Evolutionary conservation across 257 asterid genomes (phyloP).

Genomic region (Solanum gandarillasii): DNA sequence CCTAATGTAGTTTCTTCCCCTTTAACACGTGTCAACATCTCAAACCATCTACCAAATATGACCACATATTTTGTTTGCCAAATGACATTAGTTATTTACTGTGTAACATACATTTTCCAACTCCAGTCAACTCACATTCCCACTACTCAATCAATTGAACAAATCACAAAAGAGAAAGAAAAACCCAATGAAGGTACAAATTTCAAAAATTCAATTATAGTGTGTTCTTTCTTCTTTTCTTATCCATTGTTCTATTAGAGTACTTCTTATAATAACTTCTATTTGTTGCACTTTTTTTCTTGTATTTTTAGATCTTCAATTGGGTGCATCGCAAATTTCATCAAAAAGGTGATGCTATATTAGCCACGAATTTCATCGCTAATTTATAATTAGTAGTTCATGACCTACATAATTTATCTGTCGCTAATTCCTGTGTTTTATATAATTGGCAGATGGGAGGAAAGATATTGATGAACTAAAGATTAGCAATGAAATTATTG

Average conservation of each 20-base stretch:
- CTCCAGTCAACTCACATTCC: constrained; percentile 14
- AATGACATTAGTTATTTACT: background rate
- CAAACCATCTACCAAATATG: background rate
- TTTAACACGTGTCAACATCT: background rate
- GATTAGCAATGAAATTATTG: background rate
- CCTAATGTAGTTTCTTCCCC: background rate
- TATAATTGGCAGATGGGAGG: constrained; percentile 4
- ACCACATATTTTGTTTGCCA: background rate
- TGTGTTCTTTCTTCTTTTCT: background rate
- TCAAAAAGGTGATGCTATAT: constrained; percentile 31
- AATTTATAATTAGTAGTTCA: background rate
- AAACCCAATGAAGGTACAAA: constrained; percentile 27
- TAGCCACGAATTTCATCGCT: background rate
- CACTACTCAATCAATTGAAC: background rate
- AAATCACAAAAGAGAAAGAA: background rate
- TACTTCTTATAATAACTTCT: background rate
- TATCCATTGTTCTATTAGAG: background rate
- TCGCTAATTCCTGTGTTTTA: background rate
- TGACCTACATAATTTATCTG: background rate
- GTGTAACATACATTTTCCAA: constrained; percentile 5
- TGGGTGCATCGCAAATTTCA: constrained; percentile 68
- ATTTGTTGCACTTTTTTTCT: background rate
- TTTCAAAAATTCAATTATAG: background rate
- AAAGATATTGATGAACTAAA: constrained; percentile 11
- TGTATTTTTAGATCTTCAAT: constrained; percentile 48